Evolutionary conservation across 164 flowering plant genomes (phyloP).

Genomic region (Kalanchoe fedtschenkoi): DNA sequence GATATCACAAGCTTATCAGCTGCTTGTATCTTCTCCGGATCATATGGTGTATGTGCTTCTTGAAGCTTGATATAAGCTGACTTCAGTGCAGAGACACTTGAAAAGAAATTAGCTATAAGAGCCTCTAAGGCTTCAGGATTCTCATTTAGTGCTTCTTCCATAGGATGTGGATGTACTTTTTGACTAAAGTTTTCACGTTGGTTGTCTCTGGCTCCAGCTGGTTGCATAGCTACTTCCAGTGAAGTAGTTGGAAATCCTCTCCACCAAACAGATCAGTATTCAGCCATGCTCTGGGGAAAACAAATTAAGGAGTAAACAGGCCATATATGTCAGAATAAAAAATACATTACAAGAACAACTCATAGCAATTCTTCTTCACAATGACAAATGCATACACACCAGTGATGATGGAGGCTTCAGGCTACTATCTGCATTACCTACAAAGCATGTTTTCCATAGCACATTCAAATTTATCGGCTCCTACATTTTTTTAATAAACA

Average conservation of each 20-base stretch:
- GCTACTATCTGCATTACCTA: too few species aligned
- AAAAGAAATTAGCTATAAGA: conserved; percentile 58
- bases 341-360: too few species aligned
- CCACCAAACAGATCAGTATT: conserved; percentile 18
- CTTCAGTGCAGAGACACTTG: conserved; percentile 74
- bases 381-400: too few species aligned
- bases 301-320: not conserved
- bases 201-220: conserved; percentile 56
- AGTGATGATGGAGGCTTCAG: too few species aligned
- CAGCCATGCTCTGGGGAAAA: not conserved
- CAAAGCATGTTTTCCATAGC: too few species aligned
- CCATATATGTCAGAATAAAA: not conserved
- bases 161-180: conserved; percentile 96
- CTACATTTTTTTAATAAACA: too few species aligned
- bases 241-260: conserved; percentile 14
- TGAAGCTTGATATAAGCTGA: conserved; percentile 92
- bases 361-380: too few species aligned
- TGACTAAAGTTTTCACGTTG: conserved; percentile 76
- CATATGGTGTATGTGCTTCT: conserved; percentile 91
- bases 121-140: conserved; percentile 69
- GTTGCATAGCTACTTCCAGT: conserved; percentile 69
- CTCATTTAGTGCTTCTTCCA: conserved; percentile 72
- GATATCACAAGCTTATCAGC: conserved; percentile 86
- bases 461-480: too few species aligned
- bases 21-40: conserved; percentile 85